These are phyloP conservation scores for Alternaria arborescens DNA, from an alignment of 2,329 filamentous ascomycete species.

Conservation along the genomic window DNA sequence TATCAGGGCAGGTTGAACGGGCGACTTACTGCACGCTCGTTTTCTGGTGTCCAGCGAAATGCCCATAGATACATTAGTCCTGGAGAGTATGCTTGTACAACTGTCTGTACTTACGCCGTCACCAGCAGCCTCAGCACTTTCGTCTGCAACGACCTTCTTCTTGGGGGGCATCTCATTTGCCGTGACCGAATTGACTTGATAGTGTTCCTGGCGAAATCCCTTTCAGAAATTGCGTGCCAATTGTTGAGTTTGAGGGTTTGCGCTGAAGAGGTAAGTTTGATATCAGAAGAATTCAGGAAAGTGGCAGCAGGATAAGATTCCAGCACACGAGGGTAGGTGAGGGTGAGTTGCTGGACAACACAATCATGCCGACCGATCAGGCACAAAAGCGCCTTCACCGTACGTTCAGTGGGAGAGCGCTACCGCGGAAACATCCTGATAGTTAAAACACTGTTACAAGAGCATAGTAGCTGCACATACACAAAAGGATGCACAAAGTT, in stretches of 20 bases:
- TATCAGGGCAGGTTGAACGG: too few species aligned
- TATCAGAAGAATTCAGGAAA: not conserved
- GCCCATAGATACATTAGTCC: too few species aligned
- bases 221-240: not conserved
- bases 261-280: too few species aligned
- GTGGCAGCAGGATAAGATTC: not conserved
- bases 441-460: rapidly evolving
- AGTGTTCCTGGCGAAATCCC: too few species aligned
- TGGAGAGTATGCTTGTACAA: too few species aligned
- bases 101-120: not conserved
- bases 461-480: not conserved
- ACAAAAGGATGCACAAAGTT: too few species aligned
- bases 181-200: too few species aligned
- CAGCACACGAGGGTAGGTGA: not conserved
- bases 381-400: not conserved
- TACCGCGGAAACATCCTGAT: not conserved
- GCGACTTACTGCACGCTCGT: not conserved
- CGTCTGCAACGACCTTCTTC: not conserved
- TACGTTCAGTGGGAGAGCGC: not conserved
- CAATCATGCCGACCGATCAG: too few species aligned
- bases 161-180: not conserved
- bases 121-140: not conserved
- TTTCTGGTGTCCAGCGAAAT: not conserved
- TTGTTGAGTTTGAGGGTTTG: not conserved
- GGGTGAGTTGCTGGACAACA: not conserved